Conservation (phyloP, 768 basidiomycete genomes). For the Xerocomellus chrysenteron region DNA sequence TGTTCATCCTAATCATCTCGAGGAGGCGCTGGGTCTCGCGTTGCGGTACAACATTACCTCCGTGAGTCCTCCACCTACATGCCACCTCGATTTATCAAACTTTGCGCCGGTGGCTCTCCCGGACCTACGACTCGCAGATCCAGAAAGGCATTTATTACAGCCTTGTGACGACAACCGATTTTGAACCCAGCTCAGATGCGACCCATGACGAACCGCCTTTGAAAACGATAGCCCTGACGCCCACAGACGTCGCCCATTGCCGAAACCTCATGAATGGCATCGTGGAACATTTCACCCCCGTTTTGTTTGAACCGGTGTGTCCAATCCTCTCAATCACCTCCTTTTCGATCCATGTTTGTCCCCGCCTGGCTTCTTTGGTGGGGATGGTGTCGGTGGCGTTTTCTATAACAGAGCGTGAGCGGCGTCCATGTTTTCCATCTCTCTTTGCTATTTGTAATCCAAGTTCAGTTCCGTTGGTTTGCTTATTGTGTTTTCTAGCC, state of each 20-base stretch:
- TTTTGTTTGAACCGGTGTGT: conserved; percentile 62
- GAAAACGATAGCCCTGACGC: conserved; percentile 23
- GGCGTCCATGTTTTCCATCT: background rate
- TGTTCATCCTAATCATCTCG: conserved; percentile 41
- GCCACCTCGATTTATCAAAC: background rate
- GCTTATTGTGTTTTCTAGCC: conserved; percentile 26
- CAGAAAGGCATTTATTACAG: conserved; percentile 65
- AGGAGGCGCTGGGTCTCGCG: conserved; percentile 55
- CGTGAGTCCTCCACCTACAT: conserved; percentile 38
- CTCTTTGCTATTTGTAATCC: background rate
- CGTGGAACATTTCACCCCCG: conserved; percentile 68
- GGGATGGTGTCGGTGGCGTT: background rate
- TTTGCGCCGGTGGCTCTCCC: background rate
- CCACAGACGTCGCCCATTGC: conserved; percentile 41
- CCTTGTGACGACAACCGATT: conserved; percentile 57
- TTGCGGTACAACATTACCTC: conserved; percentile 44
- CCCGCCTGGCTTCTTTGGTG: background rate
- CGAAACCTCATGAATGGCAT: conserved; percentile 50
- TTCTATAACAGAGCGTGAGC: background rate
- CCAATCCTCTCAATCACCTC: background rate
- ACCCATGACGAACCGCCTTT: background rate
- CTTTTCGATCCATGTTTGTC: background rate
- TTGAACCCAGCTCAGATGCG: conserved; percentile 41
- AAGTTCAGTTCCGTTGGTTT: background rate
- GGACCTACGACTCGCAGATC: conserved; percentile 37